These are phyloP conservation scores for Linnemannia schmuckeri DNA, from an alignment of 192 early-diverging fungal genomes.

Conservation along the genomic window DNA sequence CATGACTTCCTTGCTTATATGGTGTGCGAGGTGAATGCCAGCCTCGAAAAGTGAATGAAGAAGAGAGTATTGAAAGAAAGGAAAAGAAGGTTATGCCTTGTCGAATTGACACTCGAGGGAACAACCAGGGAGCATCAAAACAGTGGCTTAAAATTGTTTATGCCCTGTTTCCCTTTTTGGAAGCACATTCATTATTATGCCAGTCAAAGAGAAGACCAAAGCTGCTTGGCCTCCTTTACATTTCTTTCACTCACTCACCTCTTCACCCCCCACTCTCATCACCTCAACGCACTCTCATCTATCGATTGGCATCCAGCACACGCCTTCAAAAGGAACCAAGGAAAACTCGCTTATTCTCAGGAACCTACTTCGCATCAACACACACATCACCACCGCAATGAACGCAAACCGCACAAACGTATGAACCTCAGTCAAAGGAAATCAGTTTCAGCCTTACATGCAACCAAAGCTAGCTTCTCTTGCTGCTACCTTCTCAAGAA, in stretches of 20 bases:
- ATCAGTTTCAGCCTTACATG: background rate
- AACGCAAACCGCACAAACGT: slow-evolving; percentile 33
- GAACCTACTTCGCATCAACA: background rate
- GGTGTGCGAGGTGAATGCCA: background rate
- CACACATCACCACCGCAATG: background rate
- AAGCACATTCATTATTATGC: background rate
- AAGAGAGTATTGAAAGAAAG: background rate
- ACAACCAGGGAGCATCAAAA: background rate
- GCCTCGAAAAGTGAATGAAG: background rate
- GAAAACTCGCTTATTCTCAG: background rate
- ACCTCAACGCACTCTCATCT: background rate
- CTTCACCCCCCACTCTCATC: background rate
- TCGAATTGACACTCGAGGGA: background rate
- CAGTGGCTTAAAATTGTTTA: slow-evolving; percentile 33
- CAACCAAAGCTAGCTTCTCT: background rate
- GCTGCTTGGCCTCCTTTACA: background rate
- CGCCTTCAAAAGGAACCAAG: background rate
- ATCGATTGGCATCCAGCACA: background rate
- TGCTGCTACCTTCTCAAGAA: background rate
- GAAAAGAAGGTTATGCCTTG: background rate
- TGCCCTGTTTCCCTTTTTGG: slow-evolving; percentile 22
- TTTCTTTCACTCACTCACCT: background rate
- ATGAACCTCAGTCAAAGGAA: background rate
- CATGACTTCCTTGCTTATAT: background rate
- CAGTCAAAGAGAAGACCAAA: background rate